Percentiles rank a stretch among this genome's conserved stretches.
These are phyloP conservation scores for Paxillus involutus DNA, from an alignment of 768 basidiomycete genomes.

Conservation along the genomic window DNA sequence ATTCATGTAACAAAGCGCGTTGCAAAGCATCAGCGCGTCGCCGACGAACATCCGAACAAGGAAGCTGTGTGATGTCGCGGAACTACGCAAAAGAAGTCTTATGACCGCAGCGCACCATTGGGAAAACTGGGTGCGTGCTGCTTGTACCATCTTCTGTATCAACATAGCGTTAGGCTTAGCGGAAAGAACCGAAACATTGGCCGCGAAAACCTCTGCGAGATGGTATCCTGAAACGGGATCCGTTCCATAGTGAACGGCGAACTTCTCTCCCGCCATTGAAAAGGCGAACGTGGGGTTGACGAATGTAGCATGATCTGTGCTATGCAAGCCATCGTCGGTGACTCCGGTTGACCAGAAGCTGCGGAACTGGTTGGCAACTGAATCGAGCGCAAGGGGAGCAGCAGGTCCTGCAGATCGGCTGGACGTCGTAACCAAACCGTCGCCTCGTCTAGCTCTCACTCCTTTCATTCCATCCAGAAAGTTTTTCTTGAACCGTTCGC, in stretches of 20 bases:
- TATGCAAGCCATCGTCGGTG: slow-evolving; percentile 24
- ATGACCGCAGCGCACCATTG: slow-evolving; percentile 27
- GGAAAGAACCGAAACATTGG: too few species aligned
- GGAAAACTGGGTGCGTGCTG: slow-evolving; percentile 22
- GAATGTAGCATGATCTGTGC: slow-evolving; percentile 8
- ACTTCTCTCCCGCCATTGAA: slow-evolving; percentile 20
- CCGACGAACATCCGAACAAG: slow-evolving; percentile 30
- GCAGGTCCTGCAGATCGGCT: slow-evolving; percentile 30
- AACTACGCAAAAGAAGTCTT: slow-evolving; percentile 4
- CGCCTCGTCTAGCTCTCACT: neutral
- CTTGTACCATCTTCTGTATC: slow-evolving; percentile 14
- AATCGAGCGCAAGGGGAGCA: slow-evolving; percentile 5
- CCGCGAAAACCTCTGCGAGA: slow-evolving; percentile 21
- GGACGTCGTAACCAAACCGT: slow-evolving; percentile 2
- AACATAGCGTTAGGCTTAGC: too few species aligned
- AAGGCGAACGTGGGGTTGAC: slow-evolving; percentile 33
- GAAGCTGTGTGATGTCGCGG: slow-evolving; percentile 7
- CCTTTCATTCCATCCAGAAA: slow-evolving; percentile 23
- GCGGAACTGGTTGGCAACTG: slow-evolving; percentile 19
- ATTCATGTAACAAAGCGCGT: too few species aligned
- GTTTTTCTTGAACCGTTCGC: slow-evolving; percentile 12
- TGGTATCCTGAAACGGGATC: slow-evolving; percentile 33
- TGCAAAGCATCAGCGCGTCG: slow-evolving; percentile 27
- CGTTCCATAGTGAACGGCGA: slow-evolving; percentile 28
- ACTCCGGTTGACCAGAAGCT: slow-evolving; percentile 25